Evolutionary conservation across 179 eudicot genomes (phyloP), one percentile per base, ranked within the genome.

Genomic region (Sideroxylon spinosum): DNA sequence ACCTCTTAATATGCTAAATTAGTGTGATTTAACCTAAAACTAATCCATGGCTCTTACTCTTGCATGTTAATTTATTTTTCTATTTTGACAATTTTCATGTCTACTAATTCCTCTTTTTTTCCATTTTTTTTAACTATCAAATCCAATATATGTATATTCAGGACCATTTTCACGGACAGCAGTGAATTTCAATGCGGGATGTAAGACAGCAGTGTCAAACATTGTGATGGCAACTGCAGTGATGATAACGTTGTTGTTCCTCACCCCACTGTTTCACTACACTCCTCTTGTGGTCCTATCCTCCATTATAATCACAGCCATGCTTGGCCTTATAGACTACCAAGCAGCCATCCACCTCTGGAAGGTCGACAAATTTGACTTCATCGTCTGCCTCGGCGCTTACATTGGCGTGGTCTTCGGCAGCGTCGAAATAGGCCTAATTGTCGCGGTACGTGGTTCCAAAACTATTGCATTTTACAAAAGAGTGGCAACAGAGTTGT

Each of bases 151-250:
- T n/a, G n/a, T 29, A 29, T 29, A 29, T 29, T 29, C 37, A 93
- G 97, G 99, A 66, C 98, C 99, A 76, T 95, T 95, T 85, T 95
- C 98, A n/a, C 70, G 99, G 59, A 90, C 99, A 6, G 99, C 99
- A 5, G 99, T 95, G 76, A 95, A 95, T 85, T 95, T 89, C 90
- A 93, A 92, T 68, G 95, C 98, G 2, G 99, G 99, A 37, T 92
- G 99, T 86, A 95, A 93, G 80, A 91, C 98, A 11, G 98, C 97
- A 46, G 93, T 84, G 17, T 95, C 99, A 16, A 95, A 95, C 87
- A 86, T 95, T 28, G 91, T 95, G 5, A 95, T 95, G 99, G 91
- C 99, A 2, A 23, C 86, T 6, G 92, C 96, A 5, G 98, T 95
- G 23, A 91, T 95, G 98, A 61, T 93, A 50, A 90, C 95, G 9